These are phyloP conservation scores for Cladosporium sp. DNA, from an alignment of 2,329 filamentous ascomycete genomes.

Conservation along the genomic window DNA sequence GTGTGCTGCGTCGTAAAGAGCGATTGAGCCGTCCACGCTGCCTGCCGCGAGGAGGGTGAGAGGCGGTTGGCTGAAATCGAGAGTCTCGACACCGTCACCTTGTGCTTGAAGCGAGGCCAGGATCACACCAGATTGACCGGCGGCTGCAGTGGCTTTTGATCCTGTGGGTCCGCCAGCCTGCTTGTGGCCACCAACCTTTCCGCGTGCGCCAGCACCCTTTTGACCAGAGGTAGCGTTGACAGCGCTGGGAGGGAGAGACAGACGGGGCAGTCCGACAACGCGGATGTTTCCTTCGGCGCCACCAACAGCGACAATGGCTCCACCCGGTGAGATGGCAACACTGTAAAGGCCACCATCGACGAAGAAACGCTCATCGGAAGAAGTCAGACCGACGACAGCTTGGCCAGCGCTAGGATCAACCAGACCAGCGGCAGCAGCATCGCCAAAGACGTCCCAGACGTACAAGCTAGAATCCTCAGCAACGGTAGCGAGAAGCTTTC, in stretches of 20 bases:
- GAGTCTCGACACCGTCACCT: slow-evolving; percentile 74
- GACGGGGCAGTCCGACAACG: slow-evolving; percentile 77
- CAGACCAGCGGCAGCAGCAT: slow-evolving; percentile 66
- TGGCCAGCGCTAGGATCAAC: slow-evolving; percentile 53
- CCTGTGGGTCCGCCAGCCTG: slow-evolving; percentile 43
- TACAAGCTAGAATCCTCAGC: slow-evolving; percentile 85
- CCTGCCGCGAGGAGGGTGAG: slow-evolving; percentile 62
- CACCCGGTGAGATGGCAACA: slow-evolving; percentile 77
- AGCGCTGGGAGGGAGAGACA: slow-evolving; percentile 36
- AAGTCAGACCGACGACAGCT: slow-evolving; percentile 74
- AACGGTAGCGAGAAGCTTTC: slow-evolving; percentile 81
- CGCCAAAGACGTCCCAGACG: slow-evolving; percentile 89
- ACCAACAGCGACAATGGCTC: slow-evolving; percentile 78
- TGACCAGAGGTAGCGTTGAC: slow-evolving; percentile 39
- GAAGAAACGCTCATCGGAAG: slow-evolving; percentile 82
- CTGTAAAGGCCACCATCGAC: slow-evolving; percentile 91
- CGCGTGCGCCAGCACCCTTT: slow-evolving; percentile 48
- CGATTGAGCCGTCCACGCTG: slow-evolving; percentile 69
- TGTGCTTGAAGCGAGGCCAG: slow-evolving; percentile 82
- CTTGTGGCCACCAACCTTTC: slow-evolving; percentile 50
- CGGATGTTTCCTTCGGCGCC: slow-evolving; percentile 85
- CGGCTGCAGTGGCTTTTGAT: slow-evolving; percentile 40
- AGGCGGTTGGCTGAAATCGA: slow-evolving; percentile 63
- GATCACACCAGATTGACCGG: slow-evolving; percentile 66
- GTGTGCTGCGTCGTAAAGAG: slow-evolving; percentile 81